Evolutionary conservation across 495 filamentous ascomycete genomes (phyloP), one percentile per base, ranked within the genome.

Genomic region (Sphaerosporella brunnea): DNA sequence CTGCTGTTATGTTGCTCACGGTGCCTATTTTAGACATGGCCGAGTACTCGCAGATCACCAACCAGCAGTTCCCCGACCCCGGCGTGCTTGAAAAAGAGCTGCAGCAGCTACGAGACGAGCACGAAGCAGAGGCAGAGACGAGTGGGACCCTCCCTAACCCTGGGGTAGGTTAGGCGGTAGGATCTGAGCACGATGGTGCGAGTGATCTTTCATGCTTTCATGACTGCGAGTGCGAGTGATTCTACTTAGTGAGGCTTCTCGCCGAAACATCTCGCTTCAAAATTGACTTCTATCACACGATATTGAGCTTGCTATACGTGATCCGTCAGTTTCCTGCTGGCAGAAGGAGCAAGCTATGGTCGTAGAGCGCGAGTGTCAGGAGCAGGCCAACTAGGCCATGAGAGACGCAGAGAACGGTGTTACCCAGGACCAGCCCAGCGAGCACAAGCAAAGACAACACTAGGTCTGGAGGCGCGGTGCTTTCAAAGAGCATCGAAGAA

Each of bases 21-120:
- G 28, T 24, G 41, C 1, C 2, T 23, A 55, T 28, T 76, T 82
- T 49, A 60, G 75, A 82, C 56, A 69, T 87, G 41, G 71, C 73
- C 1, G 72, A 77, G 42, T 86, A 78, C 60, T 71, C 79, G 37
- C 64, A 70, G 32, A 65, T 78, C 62, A 73, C 80, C 19, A 72
- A 73, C 36, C 66, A 69, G 18, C 65, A 66, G 41, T 58, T 58
- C 21, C 37, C 45, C 21, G 59, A 62, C 20, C 55, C 66, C 10
- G 68, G 73, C 52, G 72, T 74, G 55, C 74, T 93, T 45, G 71
- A 84, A 38, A 76, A 77, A n/a, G 80, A 85, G 54, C 74, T 78
- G 53, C 70, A 72, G 52, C 63, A 64, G 38, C 71, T 79, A 23
- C 74, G 79, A 49, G 73, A 75, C 26, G 74, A 81, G 54, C 75